Conservation (phyloP, 2,329 filamentous ascomycete species). For the Aspergillus sp. region DNA sequence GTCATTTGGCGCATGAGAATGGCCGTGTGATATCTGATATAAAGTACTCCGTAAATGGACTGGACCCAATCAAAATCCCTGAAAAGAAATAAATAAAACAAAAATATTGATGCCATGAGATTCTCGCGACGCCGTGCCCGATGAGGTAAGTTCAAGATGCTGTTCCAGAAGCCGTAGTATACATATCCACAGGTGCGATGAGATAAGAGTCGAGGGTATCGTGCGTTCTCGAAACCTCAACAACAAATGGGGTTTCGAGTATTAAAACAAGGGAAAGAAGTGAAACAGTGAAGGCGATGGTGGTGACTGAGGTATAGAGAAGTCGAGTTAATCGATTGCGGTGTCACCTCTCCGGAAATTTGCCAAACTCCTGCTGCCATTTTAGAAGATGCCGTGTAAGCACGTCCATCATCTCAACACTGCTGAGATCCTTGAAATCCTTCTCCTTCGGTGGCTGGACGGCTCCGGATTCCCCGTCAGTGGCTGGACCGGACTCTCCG, state of each 20-base stretch:
- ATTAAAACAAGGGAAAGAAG: constrained; percentile 4
- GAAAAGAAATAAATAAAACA: not conserved
- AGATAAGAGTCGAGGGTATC: constrained; percentile 18
- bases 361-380: constrained; percentile 72
- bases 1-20: too few relatives aligned
- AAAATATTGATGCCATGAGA: constrained; percentile 5
- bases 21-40: too few relatives aligned
- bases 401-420: constrained; percentile 86
- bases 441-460: constrained; percentile 27
- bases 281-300: constrained; percentile 1
- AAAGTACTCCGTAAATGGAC: not conserved
- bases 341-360: constrained; percentile 45
- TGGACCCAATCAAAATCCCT: not conserved
- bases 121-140: constrained; percentile 12
- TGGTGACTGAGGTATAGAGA: not conserved
- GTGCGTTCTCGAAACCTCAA: constrained; percentile 2
- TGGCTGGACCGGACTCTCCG: constrained; percentile 20
- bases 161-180: constrained; percentile 20
- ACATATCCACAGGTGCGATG: constrained; percentile 17
- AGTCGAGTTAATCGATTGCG: too few relatives aligned
- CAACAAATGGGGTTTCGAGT: not conserved
- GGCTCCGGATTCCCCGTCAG: constrained; percentile 17
- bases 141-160: not conserved
- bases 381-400: constrained; percentile 74
- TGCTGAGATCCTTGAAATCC: constrained; percentile 71